Evolutionary conservation across 192 early-diverging fungal genomes (phyloP).

Genomic region (Thamnidium elegans): DNA sequence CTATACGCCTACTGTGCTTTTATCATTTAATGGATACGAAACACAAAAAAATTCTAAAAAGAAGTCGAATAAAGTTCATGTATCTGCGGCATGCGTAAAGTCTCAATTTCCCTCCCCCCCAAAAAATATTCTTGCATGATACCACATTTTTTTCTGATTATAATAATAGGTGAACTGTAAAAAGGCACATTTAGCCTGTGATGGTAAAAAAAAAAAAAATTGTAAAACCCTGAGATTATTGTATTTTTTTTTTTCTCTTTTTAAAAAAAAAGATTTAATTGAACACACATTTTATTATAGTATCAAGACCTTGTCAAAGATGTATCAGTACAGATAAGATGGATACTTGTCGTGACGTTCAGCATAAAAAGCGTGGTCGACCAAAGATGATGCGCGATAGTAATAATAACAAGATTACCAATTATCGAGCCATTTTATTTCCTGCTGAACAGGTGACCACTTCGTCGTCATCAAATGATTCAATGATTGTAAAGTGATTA

Average conservation of each 20-base stretch:
- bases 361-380: constrained; percentile 82
- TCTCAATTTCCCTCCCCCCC: too few relatives aligned
- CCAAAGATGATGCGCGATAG: constrained; percentile 33
- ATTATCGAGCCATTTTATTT: neutral
- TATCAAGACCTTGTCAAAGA: constrained; percentile 61
- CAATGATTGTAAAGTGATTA: constrained; percentile 59
- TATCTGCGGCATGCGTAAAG: constrained; percentile 72
- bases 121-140: neutral
- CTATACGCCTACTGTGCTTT: too few relatives aligned
- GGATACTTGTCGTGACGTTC: constrained; percentile 76
- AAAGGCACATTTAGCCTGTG: constrained; percentile 81
- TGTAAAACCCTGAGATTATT: too few relatives aligned
- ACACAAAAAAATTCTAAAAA: constrained; percentile 4
- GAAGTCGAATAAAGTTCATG: constrained; percentile 62
- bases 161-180: constrained; percentile 65
- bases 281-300: neutral
- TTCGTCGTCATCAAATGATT: constrained; percentile 15
- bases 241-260: too few relatives aligned
- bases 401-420: constrained; percentile 3
- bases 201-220: constrained; percentile 48
- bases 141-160: neutral
- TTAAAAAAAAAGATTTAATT: too few relatives aligned
- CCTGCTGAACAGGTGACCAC: constrained; percentile 32
- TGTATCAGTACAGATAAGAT: constrained; percentile 67
- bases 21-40: too few relatives aligned